Percentiles rank a stretch among this genome's conserved stretches.
Evolutionary conservation across 805 yeast species (phyloP).

Genomic region (Zygotorulaspora danielsina): DNA sequence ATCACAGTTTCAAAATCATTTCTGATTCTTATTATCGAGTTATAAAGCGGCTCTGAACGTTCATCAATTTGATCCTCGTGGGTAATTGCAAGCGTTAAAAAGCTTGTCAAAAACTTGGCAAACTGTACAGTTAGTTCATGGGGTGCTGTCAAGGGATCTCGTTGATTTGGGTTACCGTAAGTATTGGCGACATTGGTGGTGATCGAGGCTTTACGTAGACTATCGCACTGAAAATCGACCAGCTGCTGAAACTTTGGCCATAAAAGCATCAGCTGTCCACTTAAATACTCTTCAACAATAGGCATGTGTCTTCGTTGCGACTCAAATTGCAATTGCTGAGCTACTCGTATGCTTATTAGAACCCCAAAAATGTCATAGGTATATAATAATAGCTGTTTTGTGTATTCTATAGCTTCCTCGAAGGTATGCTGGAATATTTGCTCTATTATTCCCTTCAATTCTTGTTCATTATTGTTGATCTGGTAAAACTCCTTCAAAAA

Average conservation of each 20-base stretch:
- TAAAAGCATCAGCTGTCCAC: conserved; percentile 56
- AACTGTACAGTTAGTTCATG: conserved; percentile 74
- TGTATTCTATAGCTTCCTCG: conserved; percentile 45
- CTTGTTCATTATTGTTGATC: conserved; percentile 39
- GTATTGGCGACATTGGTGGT: conserved; percentile 32
- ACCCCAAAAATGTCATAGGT: conserved; percentile 76
- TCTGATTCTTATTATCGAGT: conserved; percentile 62
- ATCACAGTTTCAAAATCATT: conserved; percentile 76
- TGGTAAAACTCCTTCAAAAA: conserved; percentile 70
- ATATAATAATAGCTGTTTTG: conserved; percentile 38
- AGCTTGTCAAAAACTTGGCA: conserved; percentile 64
- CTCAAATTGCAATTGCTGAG: conserved; percentile 60
- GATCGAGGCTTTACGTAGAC: conserved; percentile 50
- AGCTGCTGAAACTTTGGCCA: conserved; percentile 86
- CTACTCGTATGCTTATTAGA: conserved; percentile 65
- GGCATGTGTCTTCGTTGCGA: conserved; percentile 69
- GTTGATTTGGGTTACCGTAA: conserved; percentile 19
- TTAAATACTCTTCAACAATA: conserved; percentile 60
- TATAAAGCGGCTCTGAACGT: conserved; percentile 64
- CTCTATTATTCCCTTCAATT: conserved; percentile 44
- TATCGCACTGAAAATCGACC: conserved; percentile 73
- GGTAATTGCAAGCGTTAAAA: conserved; percentile 52
- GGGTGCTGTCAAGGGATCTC: conserved; percentile 40
- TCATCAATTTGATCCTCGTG: conserved; percentile 32
- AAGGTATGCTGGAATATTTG: conserved; percentile 53